Conservation (phyloP, 441 rosid genomes). For the Populus hybrid region DNA sequence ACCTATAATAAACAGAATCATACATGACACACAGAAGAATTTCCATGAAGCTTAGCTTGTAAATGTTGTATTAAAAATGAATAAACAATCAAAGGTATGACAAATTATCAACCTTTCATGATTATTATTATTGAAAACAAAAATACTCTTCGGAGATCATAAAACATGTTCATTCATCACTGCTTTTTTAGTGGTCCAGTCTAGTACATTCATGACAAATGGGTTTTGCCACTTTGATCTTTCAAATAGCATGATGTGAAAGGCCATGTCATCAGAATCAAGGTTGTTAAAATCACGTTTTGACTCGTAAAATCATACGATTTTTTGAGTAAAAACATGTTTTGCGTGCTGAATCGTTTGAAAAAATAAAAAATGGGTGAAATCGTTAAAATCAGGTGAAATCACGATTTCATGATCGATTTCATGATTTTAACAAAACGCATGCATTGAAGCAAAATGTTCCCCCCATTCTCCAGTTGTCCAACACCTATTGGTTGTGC, state of each 20-base stretch:
- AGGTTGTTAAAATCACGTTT: no score
- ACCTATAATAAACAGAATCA: conserved; percentile 40
- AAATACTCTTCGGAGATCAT: neutral
- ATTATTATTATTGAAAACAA: neutral
- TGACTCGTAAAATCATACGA: no score
- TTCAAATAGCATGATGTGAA: neutral
- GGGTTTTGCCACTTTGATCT: neutral
- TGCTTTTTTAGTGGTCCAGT: neutral
- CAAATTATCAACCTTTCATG: neutral
- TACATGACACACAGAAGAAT: neutral
- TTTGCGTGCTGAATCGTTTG: no score
- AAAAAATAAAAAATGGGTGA: no score
- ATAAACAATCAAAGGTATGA: neutral
- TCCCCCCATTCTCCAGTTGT: no score
- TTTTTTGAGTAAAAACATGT: no score
- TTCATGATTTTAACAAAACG: no score
- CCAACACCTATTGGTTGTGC: no score
- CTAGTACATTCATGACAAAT: neutral
- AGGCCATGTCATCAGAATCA: neutral
- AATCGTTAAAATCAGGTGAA: no score
- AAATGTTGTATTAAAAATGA: neutral
- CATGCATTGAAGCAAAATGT: no score
- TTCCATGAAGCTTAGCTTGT: neutral
- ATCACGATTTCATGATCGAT: no score
- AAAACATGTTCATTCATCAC: neutral